Base-by-base conservation (phyloP, 2,329 filamentous ascomycete species). In the Calonectria ilicicola region DNA sequence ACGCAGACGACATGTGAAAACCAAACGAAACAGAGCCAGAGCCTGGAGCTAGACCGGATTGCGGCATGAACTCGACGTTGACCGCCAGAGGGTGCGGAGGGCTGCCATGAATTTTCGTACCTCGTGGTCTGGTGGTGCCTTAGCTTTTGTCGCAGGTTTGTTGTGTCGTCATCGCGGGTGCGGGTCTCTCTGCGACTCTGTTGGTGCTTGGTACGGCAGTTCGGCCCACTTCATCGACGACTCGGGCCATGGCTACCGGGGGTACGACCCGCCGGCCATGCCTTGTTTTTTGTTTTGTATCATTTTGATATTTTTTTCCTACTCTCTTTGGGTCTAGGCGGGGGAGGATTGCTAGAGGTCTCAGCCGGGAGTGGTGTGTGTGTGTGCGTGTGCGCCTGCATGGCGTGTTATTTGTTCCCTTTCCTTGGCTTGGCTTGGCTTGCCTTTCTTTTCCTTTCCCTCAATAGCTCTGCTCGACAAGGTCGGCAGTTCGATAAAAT, bases 111-210 rank as follows among this genome's bases (percentile, higher is more conserved):
- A 9, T 62, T 62, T 42, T 62, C 56, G 51, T 26, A 56, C 32
- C 51, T 56, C 51, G 29, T 56, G 51, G 51, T 12, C 27, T 47
- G 44, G 27, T 23, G 62, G 27, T 23, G 62, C 62, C 29, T 44
- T 44, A 65, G 42, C 62, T 65, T 65, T 12, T 23, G 62, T 65
- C 62, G 23, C 40, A 44, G 58, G 12, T 47, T n/a, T 44, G 32
- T 49, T 66, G 63, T 65, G 63, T 67, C 65, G 65, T 67, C 65
- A 67, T 67, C 65, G 26, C 23, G 9, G 19, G 19, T 42, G 47
- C 17, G 47, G 38, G 49, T 21, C 51, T 8, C 51, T 56, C n/a
- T n/a, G 26, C 19, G 14, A 8, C 17, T 53, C 17, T 53, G 3
- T 8, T 42, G n/a, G n/a, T 19, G 15, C 19, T 53, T 35, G 27